phyloP scores from a whole-genome alignment of 208 protist genomes.

The Trypanosoma avium region DNA sequence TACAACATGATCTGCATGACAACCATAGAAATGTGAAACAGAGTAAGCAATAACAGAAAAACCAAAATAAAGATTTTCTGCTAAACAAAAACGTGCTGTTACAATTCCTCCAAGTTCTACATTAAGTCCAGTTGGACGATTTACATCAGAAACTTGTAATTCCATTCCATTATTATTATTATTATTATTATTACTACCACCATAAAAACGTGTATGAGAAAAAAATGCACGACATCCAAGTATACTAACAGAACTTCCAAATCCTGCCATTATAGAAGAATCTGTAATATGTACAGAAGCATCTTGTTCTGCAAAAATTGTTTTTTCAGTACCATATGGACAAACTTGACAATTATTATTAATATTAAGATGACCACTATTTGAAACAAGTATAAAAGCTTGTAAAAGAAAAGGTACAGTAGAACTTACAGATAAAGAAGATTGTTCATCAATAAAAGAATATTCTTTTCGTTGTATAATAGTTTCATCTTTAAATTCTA shows the following conservation, averaged over 20 bases:
- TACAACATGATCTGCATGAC: conserved; percentile 64
- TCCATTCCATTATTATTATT: too few species aligned
- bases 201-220: conserved; percentile 40
- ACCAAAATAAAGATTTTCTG: conserved; percentile 67
- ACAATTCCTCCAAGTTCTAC: conserved; percentile 72
- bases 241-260: conserved; percentile 51
- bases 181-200: too few species aligned
- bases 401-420: conserved; percentile 25
- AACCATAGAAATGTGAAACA: conserved; percentile 63
- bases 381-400: conserved; percentile 64
- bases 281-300: conserved; percentile 54
- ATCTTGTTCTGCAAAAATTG: conserved; percentile 74
- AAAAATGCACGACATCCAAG: conserved; percentile 64
- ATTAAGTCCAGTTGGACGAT: conserved; percentile 56
- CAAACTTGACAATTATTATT: conserved; percentile 33
- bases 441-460: neutral
- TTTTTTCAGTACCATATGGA: conserved; percentile 41
- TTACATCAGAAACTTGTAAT: conserved; percentile 26
- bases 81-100: conserved; percentile 49
- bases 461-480: conserved; percentile 24
- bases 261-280: conserved; percentile 49
- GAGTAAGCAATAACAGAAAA: conserved; percentile 78
- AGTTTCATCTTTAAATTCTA: conserved; percentile 49
- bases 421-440: neutral
- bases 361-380: conserved; percentile 49